Conservation (phyloP, 805 yeast species). For the Suhomyces sp. region DNA sequence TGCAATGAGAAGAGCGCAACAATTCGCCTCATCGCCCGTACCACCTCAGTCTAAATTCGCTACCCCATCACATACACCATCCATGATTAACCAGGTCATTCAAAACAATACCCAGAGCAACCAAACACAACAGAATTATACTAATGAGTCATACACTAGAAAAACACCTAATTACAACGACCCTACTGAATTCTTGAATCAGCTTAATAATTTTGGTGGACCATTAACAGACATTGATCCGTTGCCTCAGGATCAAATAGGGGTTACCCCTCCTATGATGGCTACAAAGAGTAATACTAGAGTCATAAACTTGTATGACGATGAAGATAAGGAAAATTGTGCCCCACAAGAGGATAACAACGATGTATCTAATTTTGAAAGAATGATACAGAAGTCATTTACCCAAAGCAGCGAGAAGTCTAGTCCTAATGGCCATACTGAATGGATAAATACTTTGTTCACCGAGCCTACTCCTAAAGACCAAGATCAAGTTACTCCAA, state of each 20-base stretch:
- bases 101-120: conserved; percentile 19
- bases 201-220: conserved; percentile 40
- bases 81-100: conserved; percentile 38
- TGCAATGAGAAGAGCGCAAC: conserved; percentile 15
- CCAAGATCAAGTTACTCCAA: conserved; percentile 24
- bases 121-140: conserved; percentile 1
- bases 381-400: conserved; percentile 25
- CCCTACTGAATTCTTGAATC: conserved; percentile 41
- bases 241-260: conserved; percentile 36
- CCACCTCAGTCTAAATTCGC: conserved; percentile 27
- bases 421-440: conserved; percentile 37
- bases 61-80: conserved; percentile 42
- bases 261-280: conserved; percentile 46
- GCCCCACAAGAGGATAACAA: conserved; percentile 17
- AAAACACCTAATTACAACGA: conserved; percentile 33
- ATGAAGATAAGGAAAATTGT: conserved; percentile 28
- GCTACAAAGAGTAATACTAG: conserved; percentile 58
- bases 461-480: conserved; percentile 43
- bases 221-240: conserved; percentile 49
- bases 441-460: conserved; percentile 46
- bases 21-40: conserved; percentile 30
- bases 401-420: conserved; percentile 23
- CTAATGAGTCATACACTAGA: conserved; percentile 5
- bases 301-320: conserved; percentile 50
- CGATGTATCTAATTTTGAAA: conserved; percentile 21